Conservation (phyloP, 352 stramenopile species). For the Thalassiosira mediterranea region DNA sequence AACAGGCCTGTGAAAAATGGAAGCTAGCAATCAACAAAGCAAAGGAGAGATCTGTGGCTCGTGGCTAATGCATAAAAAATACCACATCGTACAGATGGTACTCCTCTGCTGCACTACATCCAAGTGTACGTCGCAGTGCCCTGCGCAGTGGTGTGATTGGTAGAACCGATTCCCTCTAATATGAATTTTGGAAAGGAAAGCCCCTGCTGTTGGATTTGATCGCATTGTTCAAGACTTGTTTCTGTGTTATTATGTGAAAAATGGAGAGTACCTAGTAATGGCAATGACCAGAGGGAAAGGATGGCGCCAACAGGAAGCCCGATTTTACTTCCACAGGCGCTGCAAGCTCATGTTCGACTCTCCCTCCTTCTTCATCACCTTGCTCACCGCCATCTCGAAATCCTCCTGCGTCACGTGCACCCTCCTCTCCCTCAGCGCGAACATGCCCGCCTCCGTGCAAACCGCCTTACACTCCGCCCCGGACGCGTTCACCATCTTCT, state of each 20-base stretch:
- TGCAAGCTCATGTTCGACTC: slow-evolving; percentile 97
- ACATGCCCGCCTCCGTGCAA: slow-evolving; percentile 99
- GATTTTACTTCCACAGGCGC: slow-evolving; percentile 84
- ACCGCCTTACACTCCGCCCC: slow-evolving; percentile 99
- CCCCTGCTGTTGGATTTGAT: neutral
- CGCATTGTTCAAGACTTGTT: neutral
- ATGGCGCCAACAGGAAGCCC: neutral
- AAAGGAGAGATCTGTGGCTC: too few species aligned
- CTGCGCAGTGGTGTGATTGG: too few species aligned
- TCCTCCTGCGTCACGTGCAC: slow-evolving; percentile 99
- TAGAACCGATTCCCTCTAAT: too few species aligned
- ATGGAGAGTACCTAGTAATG: too few species aligned
- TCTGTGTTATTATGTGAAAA: too few species aligned
- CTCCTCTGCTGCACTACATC: too few species aligned
- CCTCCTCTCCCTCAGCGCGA: slow-evolving; percentile 97
- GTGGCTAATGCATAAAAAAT: too few species aligned
- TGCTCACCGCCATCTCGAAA: slow-evolving; percentile 99
- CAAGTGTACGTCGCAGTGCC: too few species aligned
- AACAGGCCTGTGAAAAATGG: neutral
- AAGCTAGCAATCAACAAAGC: neutral
- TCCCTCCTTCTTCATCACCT: slow-evolving; percentile 99
- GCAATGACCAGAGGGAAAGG: neutral
- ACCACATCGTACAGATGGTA: too few species aligned
- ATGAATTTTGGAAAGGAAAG: too few species aligned
- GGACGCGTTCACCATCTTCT: slow-evolving; percentile 97